These are phyloP conservation scores for Vaccinium myrtillus DNA, from an alignment of 148 eudicot species.

Conservation along the genomic window DNA sequence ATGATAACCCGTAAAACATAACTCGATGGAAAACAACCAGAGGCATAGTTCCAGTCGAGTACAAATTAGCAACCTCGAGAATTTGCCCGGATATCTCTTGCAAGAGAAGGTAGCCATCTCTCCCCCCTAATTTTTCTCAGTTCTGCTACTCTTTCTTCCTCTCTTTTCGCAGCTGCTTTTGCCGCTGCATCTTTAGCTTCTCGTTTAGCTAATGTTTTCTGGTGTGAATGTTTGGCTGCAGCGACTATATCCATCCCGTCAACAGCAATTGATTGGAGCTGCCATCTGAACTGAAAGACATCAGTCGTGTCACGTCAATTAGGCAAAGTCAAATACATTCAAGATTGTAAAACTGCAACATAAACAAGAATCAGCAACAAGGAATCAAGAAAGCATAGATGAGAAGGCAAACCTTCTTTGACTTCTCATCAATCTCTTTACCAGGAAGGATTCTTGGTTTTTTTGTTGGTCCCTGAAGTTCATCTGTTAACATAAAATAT, in stretches of 20 bases:
- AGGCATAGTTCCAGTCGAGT: not conserved
- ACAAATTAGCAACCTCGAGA: conserved; percentile 9
- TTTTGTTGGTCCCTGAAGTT: conserved; percentile 62
- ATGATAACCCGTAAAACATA: not conserved
- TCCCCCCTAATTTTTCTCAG: conserved; percentile 28
- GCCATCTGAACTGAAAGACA: conserved; percentile 59
- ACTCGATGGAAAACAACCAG: not conserved
- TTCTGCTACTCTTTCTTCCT: conserved; percentile 70
- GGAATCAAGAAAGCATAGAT: not conserved
- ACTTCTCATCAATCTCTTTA: conserved; percentile 67
- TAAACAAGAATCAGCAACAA: not conserved
- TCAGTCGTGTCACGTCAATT: conserved; percentile 1
- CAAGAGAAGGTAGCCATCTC: conserved; percentile 75
- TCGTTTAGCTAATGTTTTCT: conserved; percentile 52
- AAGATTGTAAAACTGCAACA: conserved; percentile 9
- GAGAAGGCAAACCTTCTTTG: conserved; percentile 57
- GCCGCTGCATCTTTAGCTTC: conserved; percentile 65
- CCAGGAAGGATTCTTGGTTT: conserved; percentile 75
- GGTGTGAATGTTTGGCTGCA: conserved; percentile 23
- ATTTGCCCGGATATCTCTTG: conserved; percentile 52
- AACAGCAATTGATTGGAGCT: conserved; percentile 56
- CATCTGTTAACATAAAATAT: conserved; percentile 39
- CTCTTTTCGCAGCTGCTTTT: conserved; percentile 63
- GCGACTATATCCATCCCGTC: conserved; percentile 69
- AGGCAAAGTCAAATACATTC: not conserved